A percentile compares a stretch with the other conserved stretches of the same genome.
phyloP scores from a whole-genome alignment of 768 basidiomycete species.

The Nevesoporus exiguus region DNA sequence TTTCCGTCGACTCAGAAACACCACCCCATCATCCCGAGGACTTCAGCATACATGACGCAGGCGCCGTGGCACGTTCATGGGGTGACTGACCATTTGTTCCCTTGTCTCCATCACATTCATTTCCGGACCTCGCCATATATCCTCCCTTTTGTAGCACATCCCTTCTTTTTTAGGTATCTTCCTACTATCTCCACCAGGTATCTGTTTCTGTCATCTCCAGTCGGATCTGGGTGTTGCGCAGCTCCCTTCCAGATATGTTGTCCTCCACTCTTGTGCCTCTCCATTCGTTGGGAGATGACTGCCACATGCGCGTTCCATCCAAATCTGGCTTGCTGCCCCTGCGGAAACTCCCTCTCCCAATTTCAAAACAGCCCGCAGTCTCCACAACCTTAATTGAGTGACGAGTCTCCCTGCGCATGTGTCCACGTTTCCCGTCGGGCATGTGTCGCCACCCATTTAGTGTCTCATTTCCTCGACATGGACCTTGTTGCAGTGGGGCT shows the following conservation, averaged over 20 bases:
- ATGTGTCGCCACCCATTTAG: constrained; percentile 1
- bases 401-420: constrained; percentile 8
- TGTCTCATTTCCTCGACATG: constrained; percentile 24
- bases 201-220: constrained; percentile 20
- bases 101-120: constrained; percentile 28
- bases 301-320: constrained; percentile 11
- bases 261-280: constrained; percentile 25
- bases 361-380: constrained; percentile 23
- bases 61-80: constrained; percentile 35
- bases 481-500: constrained; percentile 16
- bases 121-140: constrained; percentile 27
- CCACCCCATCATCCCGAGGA: constrained; percentile 20
- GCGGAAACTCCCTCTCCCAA: constrained; percentile 17
- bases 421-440: constrained; percentile 9
- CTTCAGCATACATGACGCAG: constrained; percentile 31
- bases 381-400: constrained; percentile 17
- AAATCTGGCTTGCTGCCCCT: constrained; percentile 9
- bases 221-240: constrained; percentile 30
- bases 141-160: constrained; percentile 18
- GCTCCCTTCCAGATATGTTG: constrained; percentile 27
- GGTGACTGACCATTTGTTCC: constrained; percentile 24
- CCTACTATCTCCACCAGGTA: constrained; percentile 35
- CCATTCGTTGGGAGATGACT: constrained; percentile 13
- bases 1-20: constrained; percentile 7
- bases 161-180: constrained; percentile 23